These are phyloP conservation scores for Neurospora sp. DNA, from an alignment of 2,329 filamentous ascomycete species.

Conservation along the genomic window DNA sequence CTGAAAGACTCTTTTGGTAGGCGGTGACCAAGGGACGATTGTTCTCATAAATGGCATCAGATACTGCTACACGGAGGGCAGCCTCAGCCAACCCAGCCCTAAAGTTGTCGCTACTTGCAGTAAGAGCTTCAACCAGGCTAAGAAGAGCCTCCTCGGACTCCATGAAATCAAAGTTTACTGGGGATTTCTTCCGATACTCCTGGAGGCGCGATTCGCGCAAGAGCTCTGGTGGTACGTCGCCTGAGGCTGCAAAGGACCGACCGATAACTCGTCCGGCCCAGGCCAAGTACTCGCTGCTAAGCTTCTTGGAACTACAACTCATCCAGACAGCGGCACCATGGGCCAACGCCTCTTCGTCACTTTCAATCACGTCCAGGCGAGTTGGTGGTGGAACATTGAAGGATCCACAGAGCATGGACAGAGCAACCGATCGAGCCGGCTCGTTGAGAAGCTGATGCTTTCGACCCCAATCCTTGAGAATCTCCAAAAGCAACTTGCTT, in stretches of 20 bases:
- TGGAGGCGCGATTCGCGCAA: conserved; percentile 48
- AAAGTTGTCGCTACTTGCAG: conserved; percentile 44
- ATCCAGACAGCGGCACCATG: conserved; percentile 64
- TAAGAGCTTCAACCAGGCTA: conserved; percentile 49
- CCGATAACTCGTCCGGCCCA: conserved; percentile 86
- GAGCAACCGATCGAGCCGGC: conserved; percentile 58
- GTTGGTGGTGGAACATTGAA: conserved; percentile 54
- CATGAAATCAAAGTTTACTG: conserved; percentile 26
- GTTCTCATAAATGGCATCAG: conserved; percentile 36
- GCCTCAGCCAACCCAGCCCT: conserved; percentile 52
- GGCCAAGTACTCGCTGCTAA: conserved; percentile 60
- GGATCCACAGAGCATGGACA: conserved; percentile 62
- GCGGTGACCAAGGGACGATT: conserved; percentile 39
- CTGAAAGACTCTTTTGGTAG: conserved; percentile 41
- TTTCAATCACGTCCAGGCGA: conserved; percentile 56
- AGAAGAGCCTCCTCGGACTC: conserved; percentile 56
- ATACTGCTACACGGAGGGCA: conserved; percentile 46
- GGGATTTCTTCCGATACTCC: conserved; percentile 37
- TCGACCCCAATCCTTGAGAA: conserved; percentile 62
- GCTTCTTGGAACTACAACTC: conserved; percentile 54
- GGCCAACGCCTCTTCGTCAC: conserved; percentile 51
- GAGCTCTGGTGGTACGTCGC: conserved; percentile 52
- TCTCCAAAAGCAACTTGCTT: conserved; percentile 66
- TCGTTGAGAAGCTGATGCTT: conserved; percentile 56
- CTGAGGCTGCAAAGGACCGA: conserved; percentile 69